Conservation (phyloP, 495 filamentous ascomycete genomes). For the Monascus purpureus region DNA sequence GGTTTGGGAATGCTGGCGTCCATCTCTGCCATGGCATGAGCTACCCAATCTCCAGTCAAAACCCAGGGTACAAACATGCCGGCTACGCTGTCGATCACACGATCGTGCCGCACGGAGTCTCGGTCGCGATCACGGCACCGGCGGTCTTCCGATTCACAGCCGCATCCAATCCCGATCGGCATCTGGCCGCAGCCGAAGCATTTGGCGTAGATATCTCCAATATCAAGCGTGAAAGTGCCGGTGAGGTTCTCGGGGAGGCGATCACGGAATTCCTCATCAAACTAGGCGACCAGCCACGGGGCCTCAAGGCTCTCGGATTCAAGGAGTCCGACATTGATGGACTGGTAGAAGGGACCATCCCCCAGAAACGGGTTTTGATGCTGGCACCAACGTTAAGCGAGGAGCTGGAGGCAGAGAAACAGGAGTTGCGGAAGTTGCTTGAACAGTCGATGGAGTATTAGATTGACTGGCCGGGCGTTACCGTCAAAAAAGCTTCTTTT, state of each 20-base stretch:
- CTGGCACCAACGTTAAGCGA: conserved; percentile 69
- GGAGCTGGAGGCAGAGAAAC: conserved; percentile 47
- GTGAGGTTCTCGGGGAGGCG: conserved; percentile 73
- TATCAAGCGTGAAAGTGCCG: conserved; percentile 75
- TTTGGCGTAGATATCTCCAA: conserved; percentile 83
- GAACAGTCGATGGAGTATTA: conserved; percentile 53
- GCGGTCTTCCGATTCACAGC: conserved; percentile 90
- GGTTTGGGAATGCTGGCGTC: conserved; percentile 94
- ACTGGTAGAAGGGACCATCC: conserved; percentile 86
- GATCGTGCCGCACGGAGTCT: conserved; percentile 92
- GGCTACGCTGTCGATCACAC: conserved; percentile 63
- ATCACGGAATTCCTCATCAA: conserved; percentile 63
- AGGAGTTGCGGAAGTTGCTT: conserved; percentile 48
- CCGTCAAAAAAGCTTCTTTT: no score
- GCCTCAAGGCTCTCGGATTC: conserved; percentile 76
- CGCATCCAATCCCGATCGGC: conserved; percentile 78
- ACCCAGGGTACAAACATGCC: conserved; percentile 73
- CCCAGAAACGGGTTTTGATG: conserved; percentile 81
- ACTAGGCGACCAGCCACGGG: conserved; percentile 80
- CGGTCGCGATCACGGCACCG: conserved; percentile 86
- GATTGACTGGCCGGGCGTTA: no score
- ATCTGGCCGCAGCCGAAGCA: conserved; percentile 73
- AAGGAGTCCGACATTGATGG: conserved; percentile 54
- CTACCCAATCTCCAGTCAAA: conserved; percentile 89
- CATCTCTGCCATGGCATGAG: conserved; percentile 97